These are phyloP conservation scores for Epicoccum nigrum DNA, from an alignment of 2,329 filamentous ascomycete species.

Conservation along the genomic window DNA sequence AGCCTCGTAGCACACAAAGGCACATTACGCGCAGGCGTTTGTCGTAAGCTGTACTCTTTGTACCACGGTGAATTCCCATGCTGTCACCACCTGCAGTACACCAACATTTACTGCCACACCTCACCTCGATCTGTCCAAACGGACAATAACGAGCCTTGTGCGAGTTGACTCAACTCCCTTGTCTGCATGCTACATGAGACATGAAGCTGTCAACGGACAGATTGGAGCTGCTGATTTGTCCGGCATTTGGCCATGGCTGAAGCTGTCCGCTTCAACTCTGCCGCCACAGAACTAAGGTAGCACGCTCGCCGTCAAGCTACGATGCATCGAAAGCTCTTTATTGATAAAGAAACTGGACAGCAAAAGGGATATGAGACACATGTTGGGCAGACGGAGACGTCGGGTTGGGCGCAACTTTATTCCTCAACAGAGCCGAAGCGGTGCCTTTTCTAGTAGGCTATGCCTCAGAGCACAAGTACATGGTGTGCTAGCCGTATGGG, in stretches of 20 bases:
- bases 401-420: slow-evolving; percentile 6
- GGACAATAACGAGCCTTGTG: background rate
- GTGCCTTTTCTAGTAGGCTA: background rate
- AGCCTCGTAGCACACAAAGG: background rate
- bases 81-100: slow-evolving; percentile 1
- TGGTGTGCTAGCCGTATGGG: background rate
- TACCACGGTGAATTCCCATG: slow-evolving; percentile 1
- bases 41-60: background rate
- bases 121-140: background rate
- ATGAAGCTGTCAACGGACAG: background rate
- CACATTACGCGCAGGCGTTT: slow-evolving; percentile 8
- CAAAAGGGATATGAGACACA: background rate
- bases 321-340: background rate
- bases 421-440: background rate
- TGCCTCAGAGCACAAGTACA: background rate
- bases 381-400: slow-evolving; percentile 2
- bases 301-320: background rate
- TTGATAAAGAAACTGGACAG: background rate
- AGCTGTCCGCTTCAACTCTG: too few species aligned
- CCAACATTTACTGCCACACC: background rate
- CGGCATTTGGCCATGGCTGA: too few species aligned
- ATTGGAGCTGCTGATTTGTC: background rate
- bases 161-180: background rate
- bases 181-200: background rate
- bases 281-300: too few species aligned